Evolutionary conservation across 345 rosid species (phyloP).

Genomic region (Capsella bursapastoris): DNA sequence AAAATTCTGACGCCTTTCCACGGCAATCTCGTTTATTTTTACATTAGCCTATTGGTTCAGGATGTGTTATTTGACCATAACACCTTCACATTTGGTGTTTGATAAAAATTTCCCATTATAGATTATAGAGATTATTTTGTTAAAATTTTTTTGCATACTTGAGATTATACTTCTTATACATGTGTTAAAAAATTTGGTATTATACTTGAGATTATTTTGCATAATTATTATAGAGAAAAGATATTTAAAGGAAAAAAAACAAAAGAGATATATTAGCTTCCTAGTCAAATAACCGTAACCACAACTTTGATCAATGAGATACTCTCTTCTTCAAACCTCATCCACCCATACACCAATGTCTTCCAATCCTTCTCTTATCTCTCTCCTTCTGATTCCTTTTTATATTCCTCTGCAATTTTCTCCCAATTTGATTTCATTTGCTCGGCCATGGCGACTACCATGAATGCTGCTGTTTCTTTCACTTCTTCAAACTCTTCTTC

Average conservation of each 20-base stretch:
- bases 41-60: too few species aligned
- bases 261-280: constrained; percentile 22
- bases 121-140: too few species aligned
- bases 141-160: too few species aligned
- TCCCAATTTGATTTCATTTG: constrained; percentile 15
- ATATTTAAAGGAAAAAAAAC: constrained; percentile 16
- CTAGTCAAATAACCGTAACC: constrained; percentile 42
- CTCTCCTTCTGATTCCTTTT: constrained; percentile 36
- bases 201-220: background rate
- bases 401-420: constrained; percentile 10
- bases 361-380: constrained; percentile 43
- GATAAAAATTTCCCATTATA: too few species aligned
- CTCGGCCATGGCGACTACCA: constrained; percentile 68
- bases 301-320: constrained; percentile 40
- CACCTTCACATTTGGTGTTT: too few species aligned
- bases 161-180: too few species aligned
- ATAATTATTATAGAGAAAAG: background rate
- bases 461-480: constrained; percentile 81
- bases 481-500: constrained; percentile 70
- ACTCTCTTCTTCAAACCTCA: constrained; percentile 43
- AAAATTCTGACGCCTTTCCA: too few species aligned
- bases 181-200: background rate
- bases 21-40: too few species aligned
- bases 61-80: too few species aligned
- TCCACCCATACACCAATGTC: constrained; percentile 46